These are phyloP conservation scores for Centella asiatica DNA, from an alignment of 129 eudicot species.

Conservation along the genomic window DNA sequence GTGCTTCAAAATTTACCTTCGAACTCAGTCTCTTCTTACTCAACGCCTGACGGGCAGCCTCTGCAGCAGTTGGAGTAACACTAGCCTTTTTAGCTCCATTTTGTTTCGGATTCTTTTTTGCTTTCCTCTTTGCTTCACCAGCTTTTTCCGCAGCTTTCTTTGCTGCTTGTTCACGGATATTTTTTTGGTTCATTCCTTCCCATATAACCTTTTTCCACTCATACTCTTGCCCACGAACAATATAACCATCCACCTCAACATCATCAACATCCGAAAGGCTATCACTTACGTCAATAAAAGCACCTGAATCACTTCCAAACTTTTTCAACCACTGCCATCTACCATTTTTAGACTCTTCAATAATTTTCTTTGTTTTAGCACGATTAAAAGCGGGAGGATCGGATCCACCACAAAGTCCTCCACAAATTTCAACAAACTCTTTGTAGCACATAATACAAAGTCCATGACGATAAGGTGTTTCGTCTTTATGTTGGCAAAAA, in stretches of 20 bases:
- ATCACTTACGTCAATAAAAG: not conserved
- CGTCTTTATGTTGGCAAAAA: slow-evolving; percentile 4
- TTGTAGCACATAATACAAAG: slow-evolving; percentile 8
- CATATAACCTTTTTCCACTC: slow-evolving; percentile 9
- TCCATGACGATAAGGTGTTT: not conserved
- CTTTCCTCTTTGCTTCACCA: not conserved
- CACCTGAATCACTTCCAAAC: not conserved
- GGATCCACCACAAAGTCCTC: not conserved
- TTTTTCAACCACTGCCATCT: not conserved
- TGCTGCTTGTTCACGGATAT: slow-evolving; percentile 1
- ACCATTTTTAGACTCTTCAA: not conserved
- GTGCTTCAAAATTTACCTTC: slow-evolving; percentile 1
- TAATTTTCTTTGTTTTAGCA: slow-evolving; percentile 5
- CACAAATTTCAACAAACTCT: slow-evolving; percentile 3
- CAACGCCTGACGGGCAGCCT: not conserved
- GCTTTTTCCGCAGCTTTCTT: not conserved
- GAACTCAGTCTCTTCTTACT: slow-evolving; percentile 10
- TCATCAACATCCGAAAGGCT: slow-evolving; percentile 6
- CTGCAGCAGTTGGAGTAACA: not conserved
- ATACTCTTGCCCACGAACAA: not conserved
- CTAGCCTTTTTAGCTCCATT: not conserved
- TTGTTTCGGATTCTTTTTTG: not conserved
- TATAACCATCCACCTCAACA: slow-evolving; percentile 4
- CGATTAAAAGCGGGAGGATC: slow-evolving; percentile 2
- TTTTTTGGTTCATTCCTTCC: slow-evolving; percentile 11